Percentiles rank a stretch among this genome's conserved stretches.
These are phyloP conservation scores for Eucalyptus urophylla DNA, from an alignment of 345 rosid genomes.

Conservation along the genomic window DNA sequence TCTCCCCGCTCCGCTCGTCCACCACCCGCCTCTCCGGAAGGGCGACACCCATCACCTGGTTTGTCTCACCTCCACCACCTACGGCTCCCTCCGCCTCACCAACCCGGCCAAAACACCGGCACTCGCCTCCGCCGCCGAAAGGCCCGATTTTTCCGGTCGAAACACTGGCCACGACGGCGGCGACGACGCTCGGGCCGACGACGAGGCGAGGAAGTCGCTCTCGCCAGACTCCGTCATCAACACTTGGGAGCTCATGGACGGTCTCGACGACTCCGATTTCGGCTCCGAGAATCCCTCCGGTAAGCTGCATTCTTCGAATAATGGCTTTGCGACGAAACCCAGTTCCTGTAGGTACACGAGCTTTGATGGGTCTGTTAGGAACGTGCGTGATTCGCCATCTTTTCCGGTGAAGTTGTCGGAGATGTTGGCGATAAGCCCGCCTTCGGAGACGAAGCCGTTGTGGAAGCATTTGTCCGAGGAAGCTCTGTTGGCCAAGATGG, in stretches of 20 bases:
- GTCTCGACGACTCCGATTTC: not conserved
- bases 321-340: not conserved
- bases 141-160: not conserved
- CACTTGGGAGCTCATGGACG: slow-evolving; percentile 18
- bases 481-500: slow-evolving; percentile 5
- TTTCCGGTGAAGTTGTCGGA: not conserved
- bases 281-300: not conserved
- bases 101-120: not conserved
- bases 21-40: slow-evolving; percentile 6
- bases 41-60: slow-evolving; percentile 16
- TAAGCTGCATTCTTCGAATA: not conserved
- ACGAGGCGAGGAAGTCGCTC: not conserved
- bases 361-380: not conserved
- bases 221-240: slow-evolving; percentile 11
- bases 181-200: not conserved
- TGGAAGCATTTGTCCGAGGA: slow-evolving; percentile 16
- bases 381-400: not conserved
- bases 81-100: slow-evolving; percentile 14
- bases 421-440: not conserved
- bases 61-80: slow-evolving; percentile 18
- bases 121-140: not conserved
- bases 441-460: slow-evolving; percentile 1
- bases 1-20: slow-evolving; percentile 2
- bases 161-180: not conserved
- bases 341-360: slow-evolving; percentile 1